Evolutionary conservation across 1,284 basidiomycete genomes (phyloP), one percentile per base, ranked within the genome.

Genomic region (Tylopilus sp.): DNA sequence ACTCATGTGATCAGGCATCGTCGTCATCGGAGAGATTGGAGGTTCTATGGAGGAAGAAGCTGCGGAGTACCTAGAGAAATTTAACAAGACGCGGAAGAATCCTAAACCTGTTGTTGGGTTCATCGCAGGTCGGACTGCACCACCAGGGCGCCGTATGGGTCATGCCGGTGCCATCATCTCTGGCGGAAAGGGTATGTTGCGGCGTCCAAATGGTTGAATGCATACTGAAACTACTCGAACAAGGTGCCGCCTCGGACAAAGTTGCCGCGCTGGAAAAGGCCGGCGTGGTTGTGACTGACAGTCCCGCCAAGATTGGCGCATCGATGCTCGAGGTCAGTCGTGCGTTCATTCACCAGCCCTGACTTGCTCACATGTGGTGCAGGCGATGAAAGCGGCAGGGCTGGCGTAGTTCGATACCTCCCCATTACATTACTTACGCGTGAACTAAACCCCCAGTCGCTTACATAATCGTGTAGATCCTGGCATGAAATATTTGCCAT

Each of bases 1-100:
- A 35, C 40, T 55, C 31, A 66, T 46, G 33, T 61, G 85, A 36
- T 18, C 13, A 64, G 92, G 92, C 62, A 95, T 99, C 58, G 96
- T 99, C 49, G 77, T 99, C 59, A 99, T 99, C 63, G 97, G 97
- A 59, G 97, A 99, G 73, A 99, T 99, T 63, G 97, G 97, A 61
- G 97, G 97, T 25, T 88, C 89, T 16, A 99, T 98, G 95, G 97
- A 99, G 74, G 97, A 99, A 70, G 96, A 99, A 59, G 97, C 97
- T 15, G 97, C 97, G 4, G 97, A 95, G 63, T 97, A 95, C 73
- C 77, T 99, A 49, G 87, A 90, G 68, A 78, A 83, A 70, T 88
- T 92, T 78, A 99, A 99, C 81, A 89, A 92, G 72, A 92, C 89
- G 37, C 81, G 89, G 37, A 72, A 74, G 54, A 79, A 88, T 61